Percentiles rank a stretch among this genome's conserved stretches.
Evolutionary conservation across 73 alveolate species (phyloP).

Genomic region (Tetrahymena elliotti): DNA sequence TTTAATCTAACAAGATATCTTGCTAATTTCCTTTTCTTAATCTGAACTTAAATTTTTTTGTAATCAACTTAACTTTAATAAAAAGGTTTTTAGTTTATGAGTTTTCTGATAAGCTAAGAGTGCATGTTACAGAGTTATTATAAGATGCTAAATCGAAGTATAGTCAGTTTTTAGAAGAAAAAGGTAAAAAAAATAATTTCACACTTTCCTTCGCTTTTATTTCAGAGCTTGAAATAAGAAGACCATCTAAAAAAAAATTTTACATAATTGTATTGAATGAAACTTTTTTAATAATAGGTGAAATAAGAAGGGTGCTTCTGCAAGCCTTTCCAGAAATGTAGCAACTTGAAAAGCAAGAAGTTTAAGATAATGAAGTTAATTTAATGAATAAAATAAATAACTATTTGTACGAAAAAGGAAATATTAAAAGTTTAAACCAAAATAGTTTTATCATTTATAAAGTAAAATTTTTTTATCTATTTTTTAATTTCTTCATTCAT

Average conservation of each 20-base stretch:
- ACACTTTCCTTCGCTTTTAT: too few species aligned
- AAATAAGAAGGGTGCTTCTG: not conserved
- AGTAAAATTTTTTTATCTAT: not conserved
- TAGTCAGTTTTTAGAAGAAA: not conserved
- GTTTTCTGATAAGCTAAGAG: not conserved
- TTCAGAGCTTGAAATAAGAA: too few species aligned
- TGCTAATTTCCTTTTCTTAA: too few species aligned
- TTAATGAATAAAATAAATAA: not conserved
- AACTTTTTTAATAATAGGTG: not conserved
- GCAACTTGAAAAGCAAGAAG: not conserved
- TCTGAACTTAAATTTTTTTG: not conserved
- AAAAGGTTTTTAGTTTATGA: not conserved
- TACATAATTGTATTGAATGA: too few species aligned
- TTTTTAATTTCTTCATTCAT: not conserved
- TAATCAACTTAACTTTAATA: not conserved
- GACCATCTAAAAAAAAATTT: too few species aligned
- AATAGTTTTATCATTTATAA: not conserved
- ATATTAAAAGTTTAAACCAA: not conserved
- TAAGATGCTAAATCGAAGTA: not conserved
- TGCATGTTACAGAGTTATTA: not conserved
- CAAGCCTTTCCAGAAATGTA: not conserved
- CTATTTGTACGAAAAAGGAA: not conserved
- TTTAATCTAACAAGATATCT: too few species aligned
- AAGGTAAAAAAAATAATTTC: not conserved
- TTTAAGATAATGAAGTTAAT: not conserved